Evolutionary conservation across 2,329 filamentous ascomycete genomes (phyloP).

Genomic region (Zymoseptoria passerinii): DNA sequence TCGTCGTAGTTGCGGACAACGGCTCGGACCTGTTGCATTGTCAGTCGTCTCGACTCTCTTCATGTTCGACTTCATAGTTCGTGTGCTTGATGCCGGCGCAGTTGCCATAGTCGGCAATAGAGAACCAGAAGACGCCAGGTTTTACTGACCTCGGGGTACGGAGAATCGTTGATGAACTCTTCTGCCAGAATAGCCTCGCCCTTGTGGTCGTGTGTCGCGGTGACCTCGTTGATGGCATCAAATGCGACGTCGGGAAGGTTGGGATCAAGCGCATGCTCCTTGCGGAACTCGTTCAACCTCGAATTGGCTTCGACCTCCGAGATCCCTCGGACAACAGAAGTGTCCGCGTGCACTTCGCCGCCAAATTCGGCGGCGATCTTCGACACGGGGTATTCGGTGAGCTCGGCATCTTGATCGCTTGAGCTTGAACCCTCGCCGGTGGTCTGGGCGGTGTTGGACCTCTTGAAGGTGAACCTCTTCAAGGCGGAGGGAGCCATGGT

Average conservation of each 20-base stretch:
- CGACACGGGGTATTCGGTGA: slow-evolving; percentile 3
- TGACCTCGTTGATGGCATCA: slow-evolving; percentile 52
- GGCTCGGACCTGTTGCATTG: slow-evolving; percentile 37
- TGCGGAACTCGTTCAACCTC: slow-evolving; percentile 48
- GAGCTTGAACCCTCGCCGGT: slow-evolving; percentile 2
- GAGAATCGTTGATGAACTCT: slow-evolving; percentile 57
- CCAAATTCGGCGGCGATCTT: slow-evolving; percentile 13
- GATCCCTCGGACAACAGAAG: slow-evolving; percentile 11
- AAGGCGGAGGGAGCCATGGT: not conserved
- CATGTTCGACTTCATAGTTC: not conserved
- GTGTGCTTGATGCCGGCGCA: not conserved
- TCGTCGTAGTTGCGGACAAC: slow-evolving; percentile 58
- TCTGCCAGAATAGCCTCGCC: slow-evolving; percentile 51
- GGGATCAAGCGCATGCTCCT: slow-evolving; percentile 55
- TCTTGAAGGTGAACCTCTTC: slow-evolving; percentile 20
- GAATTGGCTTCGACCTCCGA: slow-evolving; percentile 22
- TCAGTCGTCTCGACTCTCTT: slow-evolving; percentile 2
- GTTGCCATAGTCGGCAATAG: not conserved
- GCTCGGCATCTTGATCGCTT: slow-evolving; percentile 3
- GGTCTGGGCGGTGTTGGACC: slow-evolving; percentile 16
- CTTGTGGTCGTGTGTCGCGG: slow-evolving; percentile 47
- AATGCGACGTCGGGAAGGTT: slow-evolving; percentile 56
- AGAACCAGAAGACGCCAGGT: not conserved
- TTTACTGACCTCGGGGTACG: slow-evolving; percentile 54
- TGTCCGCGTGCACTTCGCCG: slow-evolving; percentile 9